Percentiles rank a stretch among this genome's conserved stretches.
phyloP scores from a whole-genome alignment of 2,329 filamentous ascomycete genomes.

The Monilinia polystroma region DNA sequence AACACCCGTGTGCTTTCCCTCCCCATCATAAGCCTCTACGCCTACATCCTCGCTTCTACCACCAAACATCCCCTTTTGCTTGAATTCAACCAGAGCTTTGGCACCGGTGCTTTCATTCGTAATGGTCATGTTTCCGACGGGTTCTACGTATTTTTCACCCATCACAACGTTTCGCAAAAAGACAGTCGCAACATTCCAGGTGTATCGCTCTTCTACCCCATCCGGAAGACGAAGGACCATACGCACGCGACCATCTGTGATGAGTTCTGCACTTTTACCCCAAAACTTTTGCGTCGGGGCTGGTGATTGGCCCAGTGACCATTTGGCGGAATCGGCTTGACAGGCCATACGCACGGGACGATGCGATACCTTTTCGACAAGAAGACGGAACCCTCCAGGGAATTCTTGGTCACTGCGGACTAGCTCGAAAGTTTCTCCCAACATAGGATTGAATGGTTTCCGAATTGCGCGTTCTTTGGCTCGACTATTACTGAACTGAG shows the following conservation, averaged over 20 bases:
- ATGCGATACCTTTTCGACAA: constrained; percentile 95
- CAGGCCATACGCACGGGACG: constrained; percentile 89
- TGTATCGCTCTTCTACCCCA: constrained; percentile 76
- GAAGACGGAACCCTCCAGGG: constrained; percentile 74
- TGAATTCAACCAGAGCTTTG: constrained; percentile 86
- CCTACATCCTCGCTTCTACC: constrained; percentile 87
- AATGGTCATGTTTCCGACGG: constrained; percentile 85
- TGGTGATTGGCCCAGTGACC: constrained; percentile 85
- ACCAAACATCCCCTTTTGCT: constrained; percentile 94
- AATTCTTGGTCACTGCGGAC: constrained; percentile 76
- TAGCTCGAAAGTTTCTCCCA: constrained; percentile 94
- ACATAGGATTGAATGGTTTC: constrained; percentile 95
- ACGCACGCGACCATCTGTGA: constrained; percentile 83
- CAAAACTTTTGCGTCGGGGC: constrained; percentile 95
- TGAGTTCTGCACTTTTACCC: constrained; percentile 94
- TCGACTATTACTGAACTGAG: constrained; percentile 76
- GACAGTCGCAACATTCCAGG: constrained; percentile 82
- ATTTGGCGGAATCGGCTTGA: constrained; percentile 81
- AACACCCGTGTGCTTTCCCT: constrained; percentile 64
- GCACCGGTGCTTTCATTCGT: constrained; percentile 79
- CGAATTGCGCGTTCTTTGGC: constrained; percentile 89
- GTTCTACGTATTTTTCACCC: constrained; percentile 97
- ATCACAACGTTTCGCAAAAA: constrained; percentile 96
- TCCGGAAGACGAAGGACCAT: constrained; percentile 67
- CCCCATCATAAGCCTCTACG: constrained; percentile 67